Base-by-base conservation (phyloP, 2,329 filamentous ascomycete genomes). In the Neopestalotiopsis rosae region DNA sequence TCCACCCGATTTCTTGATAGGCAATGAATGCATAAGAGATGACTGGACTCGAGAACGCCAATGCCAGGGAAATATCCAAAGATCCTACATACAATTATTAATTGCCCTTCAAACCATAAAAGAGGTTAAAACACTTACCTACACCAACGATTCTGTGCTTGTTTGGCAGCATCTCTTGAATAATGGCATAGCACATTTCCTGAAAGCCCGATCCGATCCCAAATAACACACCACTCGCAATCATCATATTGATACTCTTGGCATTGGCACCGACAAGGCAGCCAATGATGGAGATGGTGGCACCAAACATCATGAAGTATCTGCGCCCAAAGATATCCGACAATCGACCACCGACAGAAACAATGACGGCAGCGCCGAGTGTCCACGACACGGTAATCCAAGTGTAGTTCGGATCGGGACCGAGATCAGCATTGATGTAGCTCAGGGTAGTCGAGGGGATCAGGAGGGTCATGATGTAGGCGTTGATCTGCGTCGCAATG, bases 321-420 rank as follows among this genome's bases (percentile, higher is more conserved):
- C 80, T 77, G 14, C 80, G 71, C 6, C 81, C 81, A 49, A 82
- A 83, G 32, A 83, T 80, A 69, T 83, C 81, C 1, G 78, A 79
- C 1, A 83, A 72, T 32, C 81, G 76, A 5, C 78, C 77, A 12
- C 76, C 77, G 17, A 81, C 75, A 9, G 77, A 77, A 38, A 81
- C 76, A 30, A 80, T 74, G 58, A 79, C 75, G 38, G 78, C 74
- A 17, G 76, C 79, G 24, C 75, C 78, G 6, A 80, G 74, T 24
- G 73, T 75, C 76, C 74, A 78, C 20, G 65, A 76, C n/a, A 78
- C 71, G 2, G 78, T 79, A 34, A 81, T 81, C 79, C 79, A 81
- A 9, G 76, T 75, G 14, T 77, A 79, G 63, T 75, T 78, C 2
- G 77, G 74, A 61, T 78, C 76, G 1, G 78, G 78, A 1, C 78